These are phyloP conservation scores for Aspergillus ochraceoroseus DNA, from an alignment of 2,329 filamentous ascomycete species.

Conservation along the genomic window DNA sequence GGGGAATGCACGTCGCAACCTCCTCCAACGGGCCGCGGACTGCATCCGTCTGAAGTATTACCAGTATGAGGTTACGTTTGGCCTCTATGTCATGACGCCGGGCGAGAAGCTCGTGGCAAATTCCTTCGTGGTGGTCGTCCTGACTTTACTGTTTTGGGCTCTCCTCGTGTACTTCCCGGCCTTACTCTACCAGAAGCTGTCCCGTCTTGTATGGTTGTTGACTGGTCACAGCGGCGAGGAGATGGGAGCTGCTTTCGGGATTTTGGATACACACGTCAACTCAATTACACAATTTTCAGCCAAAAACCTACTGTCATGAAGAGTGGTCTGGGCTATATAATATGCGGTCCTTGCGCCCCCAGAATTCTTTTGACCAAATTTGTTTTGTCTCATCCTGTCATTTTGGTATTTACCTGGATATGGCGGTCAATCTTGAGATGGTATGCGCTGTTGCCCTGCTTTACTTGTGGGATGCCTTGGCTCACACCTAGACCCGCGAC, in stretches of 20 bases:
- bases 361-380: constrained; percentile 3
- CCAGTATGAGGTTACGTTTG: constrained; percentile 46
- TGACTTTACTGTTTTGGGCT: constrained; percentile 37
- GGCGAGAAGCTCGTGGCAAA: constrained; percentile 44
- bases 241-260: constrained; percentile 26
- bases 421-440: constrained; percentile 3
- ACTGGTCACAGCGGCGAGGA: constrained; percentile 35
- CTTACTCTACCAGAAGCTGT: constrained; percentile 36
- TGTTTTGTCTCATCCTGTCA: constrained; percentile 8
- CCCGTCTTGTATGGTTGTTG: constrained; percentile 36
- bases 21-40: constrained; percentile 30
- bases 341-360: constrained; percentile 1
- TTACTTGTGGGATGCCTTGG: too few species aligned
- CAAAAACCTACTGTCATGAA: constrained; percentile 13
- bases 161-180: constrained; percentile 37
- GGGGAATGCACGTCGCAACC: constrained; percentile 21
- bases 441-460: too few species aligned
- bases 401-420: constrained; percentile 12
- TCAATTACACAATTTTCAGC: constrained; percentile 17
- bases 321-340: constrained; percentile 2
- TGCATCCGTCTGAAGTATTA: constrained; percentile 43
- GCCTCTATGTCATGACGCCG: constrained; percentile 43
- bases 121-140: constrained; percentile 35
- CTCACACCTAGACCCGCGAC: background rate
- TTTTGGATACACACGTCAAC: constrained; percentile 25